Evolutionary conservation across 169 alveolate species (phyloP), one percentile per base, ranked within the genome.

Genomic region (Cyclospora cayetanensis): DNA sequence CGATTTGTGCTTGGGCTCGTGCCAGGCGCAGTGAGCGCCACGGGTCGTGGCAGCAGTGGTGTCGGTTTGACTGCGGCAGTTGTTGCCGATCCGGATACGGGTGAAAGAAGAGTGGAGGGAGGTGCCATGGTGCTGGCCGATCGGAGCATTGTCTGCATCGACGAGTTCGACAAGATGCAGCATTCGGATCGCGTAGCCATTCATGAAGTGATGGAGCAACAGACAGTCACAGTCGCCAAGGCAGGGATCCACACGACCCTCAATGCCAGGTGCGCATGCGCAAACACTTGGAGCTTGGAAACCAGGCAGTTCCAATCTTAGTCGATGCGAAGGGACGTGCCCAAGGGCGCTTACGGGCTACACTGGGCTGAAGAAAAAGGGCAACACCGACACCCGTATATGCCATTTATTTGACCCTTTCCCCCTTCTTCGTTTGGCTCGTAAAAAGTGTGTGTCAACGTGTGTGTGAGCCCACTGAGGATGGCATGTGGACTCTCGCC

Each of bases 101-200:
- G 99, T 5, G 99, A 99, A 74, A 94, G 99, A 53, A 97, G 97
- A 68, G 97, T 98, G 29, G 99, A 99, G 93, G 99, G 99, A 25
- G 99, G 99, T 29, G 99, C 99, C 29, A 99, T 98, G 99, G 99
- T 99, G 25, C 95, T 99, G 94, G 99, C 99, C 5, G 99, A 99
- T 93, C 94, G 99, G 88, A 98, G 99, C 41, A 94, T 98, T 43
- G 99, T 99, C 4, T 98, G 99, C 93, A 99, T 99, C 86, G 99
- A 99, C 91, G 99, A 99, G 94, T 99, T 99, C 95, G 99, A 99
- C 95, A 99, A 99, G 93, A 99, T 99, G 99, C 97, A 97, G 85
- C 98, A 96, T 90, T 94, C 96, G n/a, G 99, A 99, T 94, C 96
- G 99, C 90, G 99, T 98, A 2, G 99, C 99, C 43, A 98, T 99